Evolutionary conservation across 2,329 filamentous ascomycete species (phyloP).

Genomic region (Penicillium decumbens): DNA sequence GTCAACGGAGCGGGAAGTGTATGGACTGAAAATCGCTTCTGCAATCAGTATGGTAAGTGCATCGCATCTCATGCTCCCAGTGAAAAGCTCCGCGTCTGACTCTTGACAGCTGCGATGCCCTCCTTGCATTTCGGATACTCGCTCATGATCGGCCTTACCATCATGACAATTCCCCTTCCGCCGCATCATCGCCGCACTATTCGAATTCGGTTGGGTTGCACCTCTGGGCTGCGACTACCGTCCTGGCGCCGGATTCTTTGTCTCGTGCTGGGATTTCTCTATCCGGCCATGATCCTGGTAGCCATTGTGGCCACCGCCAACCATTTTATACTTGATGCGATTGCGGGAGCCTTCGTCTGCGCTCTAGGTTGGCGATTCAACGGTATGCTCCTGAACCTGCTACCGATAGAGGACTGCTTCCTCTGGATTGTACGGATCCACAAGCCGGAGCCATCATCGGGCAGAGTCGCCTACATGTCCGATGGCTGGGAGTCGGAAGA

Average conservation of each 20-base stretch:
- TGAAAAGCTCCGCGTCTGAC: background rate
- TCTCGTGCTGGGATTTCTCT: constrained; percentile 54
- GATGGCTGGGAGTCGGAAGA: constrained; percentile 14
- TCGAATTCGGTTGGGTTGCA: constrained; percentile 30
- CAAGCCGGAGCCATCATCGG: constrained; percentile 50
- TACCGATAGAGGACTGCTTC: constrained; percentile 65
- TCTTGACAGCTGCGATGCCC: constrained; percentile 61
- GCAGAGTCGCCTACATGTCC: background rate
- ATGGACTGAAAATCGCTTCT: constrained; percentile 69
- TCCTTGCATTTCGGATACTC: constrained; percentile 72
- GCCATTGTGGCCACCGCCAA: constrained; percentile 69
- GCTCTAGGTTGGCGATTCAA: constrained; percentile 58
- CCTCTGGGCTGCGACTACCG: constrained; percentile 39
- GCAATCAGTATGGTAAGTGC: constrained; percentile 65
- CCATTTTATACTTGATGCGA: constrained; percentile 66
- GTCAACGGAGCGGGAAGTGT: constrained; percentile 59
- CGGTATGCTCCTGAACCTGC: constrained; percentile 56
- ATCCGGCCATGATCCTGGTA: constrained; percentile 61
- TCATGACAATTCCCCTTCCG: constrained; percentile 60
- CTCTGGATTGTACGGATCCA: constrained; percentile 59
- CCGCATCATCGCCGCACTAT: constrained; percentile 48
- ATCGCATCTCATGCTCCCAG: background rate
- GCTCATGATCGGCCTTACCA: constrained; percentile 65
- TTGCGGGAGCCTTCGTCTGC: constrained; percentile 64
- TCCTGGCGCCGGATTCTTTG: constrained; percentile 51